These are phyloP conservation scores for Paramecium tetraurelia DNA, from an alignment of 73 alveolate genomes.

Conservation along the genomic window DNA sequence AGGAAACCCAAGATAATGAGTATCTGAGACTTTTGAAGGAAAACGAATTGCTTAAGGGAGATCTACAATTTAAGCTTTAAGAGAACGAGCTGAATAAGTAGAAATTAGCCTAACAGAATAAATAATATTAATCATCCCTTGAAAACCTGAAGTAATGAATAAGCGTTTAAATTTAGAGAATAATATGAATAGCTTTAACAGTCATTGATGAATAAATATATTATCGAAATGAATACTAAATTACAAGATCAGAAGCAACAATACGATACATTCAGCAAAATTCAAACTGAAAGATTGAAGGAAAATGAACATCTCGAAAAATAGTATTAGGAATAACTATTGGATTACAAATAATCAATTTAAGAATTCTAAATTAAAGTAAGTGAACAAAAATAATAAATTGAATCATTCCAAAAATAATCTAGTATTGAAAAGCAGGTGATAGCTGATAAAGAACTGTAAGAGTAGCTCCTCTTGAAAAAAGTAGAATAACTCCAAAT, in stretches of 20 bases:
- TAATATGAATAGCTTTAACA: conserved; percentile 33
- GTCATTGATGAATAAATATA: background rate
- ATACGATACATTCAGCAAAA: background rate
- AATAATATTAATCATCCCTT: background rate
- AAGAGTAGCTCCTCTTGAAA: background rate
- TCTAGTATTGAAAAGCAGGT: background rate
- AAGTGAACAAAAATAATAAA: background rate
- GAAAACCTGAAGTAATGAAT: background rate
- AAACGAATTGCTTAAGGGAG: conserved; percentile 6
- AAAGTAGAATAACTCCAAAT: background rate
- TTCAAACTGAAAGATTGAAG: background rate
- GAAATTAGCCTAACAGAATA: background rate
- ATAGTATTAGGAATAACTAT: background rate
- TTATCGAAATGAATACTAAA: background rate
- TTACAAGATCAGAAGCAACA: background rate
- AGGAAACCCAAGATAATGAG: background rate
- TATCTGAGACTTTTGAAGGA: background rate
- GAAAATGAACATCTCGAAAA: background rate
- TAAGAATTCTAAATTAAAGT: background rate
- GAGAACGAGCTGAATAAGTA: background rate
- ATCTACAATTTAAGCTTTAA: background rate
- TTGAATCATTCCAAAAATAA: background rate
- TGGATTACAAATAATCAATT: background rate
- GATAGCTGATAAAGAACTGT: background rate
- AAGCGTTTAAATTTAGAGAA: background rate